phyloP scores from a whole-genome alignment of 495 filamentous ascomycete species.

The Evernia prunastri region DNA sequence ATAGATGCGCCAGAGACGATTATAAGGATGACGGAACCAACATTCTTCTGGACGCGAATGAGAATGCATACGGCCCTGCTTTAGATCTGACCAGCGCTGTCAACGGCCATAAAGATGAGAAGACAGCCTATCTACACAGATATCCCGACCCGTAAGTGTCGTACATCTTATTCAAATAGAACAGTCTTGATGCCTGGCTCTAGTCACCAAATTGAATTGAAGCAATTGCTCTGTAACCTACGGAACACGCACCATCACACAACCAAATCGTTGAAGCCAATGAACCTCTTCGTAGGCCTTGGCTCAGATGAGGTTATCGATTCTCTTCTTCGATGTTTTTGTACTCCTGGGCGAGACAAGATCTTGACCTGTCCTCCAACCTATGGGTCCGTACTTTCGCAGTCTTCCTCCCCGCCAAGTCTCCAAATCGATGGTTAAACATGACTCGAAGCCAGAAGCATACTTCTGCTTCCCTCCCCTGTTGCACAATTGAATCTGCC shows the following conservation, averaged over 20 bases:
- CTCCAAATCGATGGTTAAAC: not conserved
- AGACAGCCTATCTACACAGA: constrained; percentile 52
- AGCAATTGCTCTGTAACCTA: constrained; percentile 77
- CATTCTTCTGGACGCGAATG: constrained; percentile 93
- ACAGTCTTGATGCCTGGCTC: not conserved
- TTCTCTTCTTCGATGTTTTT: constrained; percentile 86
- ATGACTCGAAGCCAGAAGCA: not conserved
- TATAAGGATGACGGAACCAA: constrained; percentile 99
- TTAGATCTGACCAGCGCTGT: constrained; percentile 41
- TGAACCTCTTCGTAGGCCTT: constrained; percentile 88
- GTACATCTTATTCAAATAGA: not conserved
- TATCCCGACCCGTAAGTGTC: constrained; percentile 82
- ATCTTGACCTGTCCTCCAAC: constrained; percentile 94
- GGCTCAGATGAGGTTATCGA: constrained; percentile 97
- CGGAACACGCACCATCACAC: constrained; percentile 84
- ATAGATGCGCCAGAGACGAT: constrained; percentile 84
- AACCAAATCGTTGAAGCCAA: constrained; percentile 61
- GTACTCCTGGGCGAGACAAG: constrained; percentile 74
- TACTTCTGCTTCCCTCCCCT: not conserved
- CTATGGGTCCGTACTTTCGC: constrained; percentile 51
- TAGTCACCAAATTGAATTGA: constrained; percentile 78
- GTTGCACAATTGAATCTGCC: not conserved
- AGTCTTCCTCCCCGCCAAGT: not conserved
- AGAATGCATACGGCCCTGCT: constrained; percentile 89
- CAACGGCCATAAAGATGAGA: constrained; percentile 29